Percentiles rank a stretch among this genome's conserved stretches.
Conservation (phyloP, 202 grass and related monocot genomes). For the Panicum hallii region DNA sequence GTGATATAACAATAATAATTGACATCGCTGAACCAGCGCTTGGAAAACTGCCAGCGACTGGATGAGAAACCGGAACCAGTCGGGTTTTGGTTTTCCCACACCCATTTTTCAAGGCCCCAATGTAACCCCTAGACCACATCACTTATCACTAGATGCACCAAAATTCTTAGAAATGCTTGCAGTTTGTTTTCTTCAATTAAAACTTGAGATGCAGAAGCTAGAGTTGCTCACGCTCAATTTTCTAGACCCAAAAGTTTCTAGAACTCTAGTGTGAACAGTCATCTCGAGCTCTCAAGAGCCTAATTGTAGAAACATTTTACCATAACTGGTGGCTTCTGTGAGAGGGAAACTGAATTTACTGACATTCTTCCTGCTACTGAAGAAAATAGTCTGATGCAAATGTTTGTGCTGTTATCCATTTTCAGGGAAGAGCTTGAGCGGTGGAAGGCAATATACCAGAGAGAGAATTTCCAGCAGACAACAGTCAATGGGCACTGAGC, state of each 20-base stretch:
- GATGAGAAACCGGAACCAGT: background rate
- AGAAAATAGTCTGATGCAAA: background rate
- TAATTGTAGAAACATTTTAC: background rate
- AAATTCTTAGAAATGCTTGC: background rate
- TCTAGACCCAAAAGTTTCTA: background rate
- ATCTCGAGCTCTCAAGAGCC: background rate
- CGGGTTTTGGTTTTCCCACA: background rate
- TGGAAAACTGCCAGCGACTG: no score
- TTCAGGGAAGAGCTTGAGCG: slow-evolving; percentile 91
- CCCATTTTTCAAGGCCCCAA: background rate
- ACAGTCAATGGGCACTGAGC: slow-evolving; percentile 63
- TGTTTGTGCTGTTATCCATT: slow-evolving; percentile 31
- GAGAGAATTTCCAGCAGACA: slow-evolving; percentile 69
- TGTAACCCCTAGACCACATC: background rate
- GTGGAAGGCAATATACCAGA: slow-evolving; percentile 80
- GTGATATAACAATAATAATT: background rate
- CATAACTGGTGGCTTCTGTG: background rate
- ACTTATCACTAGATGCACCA: background rate
- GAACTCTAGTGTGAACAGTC: background rate
- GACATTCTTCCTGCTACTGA: background rate
- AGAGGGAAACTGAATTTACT: background rate
- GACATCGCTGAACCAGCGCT: background rate
- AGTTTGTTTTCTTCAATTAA: background rate
- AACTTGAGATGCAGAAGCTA: background rate
- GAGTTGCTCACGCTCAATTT: background rate